Conservation (phyloP, 202 grass and related monocot species). For the Schoenoplectus tabernaemontani region DNA sequence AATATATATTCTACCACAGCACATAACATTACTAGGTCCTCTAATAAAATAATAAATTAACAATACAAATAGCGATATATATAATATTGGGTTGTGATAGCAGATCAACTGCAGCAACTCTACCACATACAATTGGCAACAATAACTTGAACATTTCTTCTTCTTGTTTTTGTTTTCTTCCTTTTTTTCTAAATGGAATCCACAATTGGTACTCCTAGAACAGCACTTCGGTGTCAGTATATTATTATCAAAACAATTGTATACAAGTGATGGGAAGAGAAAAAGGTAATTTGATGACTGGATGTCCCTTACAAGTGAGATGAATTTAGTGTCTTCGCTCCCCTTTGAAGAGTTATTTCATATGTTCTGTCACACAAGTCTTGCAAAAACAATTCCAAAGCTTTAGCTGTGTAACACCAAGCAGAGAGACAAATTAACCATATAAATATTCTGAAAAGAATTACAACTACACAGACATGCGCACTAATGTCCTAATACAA, state of each 20-base stretch:
- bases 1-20: neutral
- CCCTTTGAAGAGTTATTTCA: constrained; percentile 91
- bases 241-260: neutral
- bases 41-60: neutral
- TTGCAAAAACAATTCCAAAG: constrained; percentile 99
- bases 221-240: neutral
- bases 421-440: neutral
- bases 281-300: neutral
- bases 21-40: neutral
- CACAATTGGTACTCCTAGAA: neutral
- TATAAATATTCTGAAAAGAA: neutral
- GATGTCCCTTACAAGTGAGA: constrained; percentile 69
- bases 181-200: neutral
- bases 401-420: constrained; percentile 55
- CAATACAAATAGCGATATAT: neutral
- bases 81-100: neutral
- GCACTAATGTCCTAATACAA: neutral
- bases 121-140: neutral
- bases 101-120: neutral
- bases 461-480: neutral
- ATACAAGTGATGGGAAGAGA: neutral
- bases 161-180: neutral
- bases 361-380: constrained; percentile 93
- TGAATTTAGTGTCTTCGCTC: constrained; percentile 98
- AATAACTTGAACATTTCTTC: constrained; percentile 3